A percentile compares a stretch with the other conserved stretches of the same genome.
phyloP scores from a whole-genome alignment of 148 eudicot genomes.

The Cornus florida region DNA sequence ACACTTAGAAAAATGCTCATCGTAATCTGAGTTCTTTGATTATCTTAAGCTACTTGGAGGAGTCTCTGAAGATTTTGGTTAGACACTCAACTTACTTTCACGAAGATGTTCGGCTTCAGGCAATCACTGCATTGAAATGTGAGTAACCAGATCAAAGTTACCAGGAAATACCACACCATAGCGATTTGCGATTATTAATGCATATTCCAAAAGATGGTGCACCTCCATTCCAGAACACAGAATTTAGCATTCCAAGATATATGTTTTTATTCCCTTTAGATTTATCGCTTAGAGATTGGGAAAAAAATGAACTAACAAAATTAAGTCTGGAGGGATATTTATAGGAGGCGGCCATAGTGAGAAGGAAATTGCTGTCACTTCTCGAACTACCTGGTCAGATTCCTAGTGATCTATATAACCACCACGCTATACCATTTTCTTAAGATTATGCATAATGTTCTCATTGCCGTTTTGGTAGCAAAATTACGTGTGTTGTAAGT shows the following conservation, averaged over 20 bases:
- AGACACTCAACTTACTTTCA: conserved; percentile 88
- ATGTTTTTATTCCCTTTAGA: neutral
- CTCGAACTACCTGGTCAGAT: neutral
- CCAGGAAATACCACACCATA: neutral
- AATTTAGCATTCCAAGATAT: neutral
- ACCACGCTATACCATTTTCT: neutral
- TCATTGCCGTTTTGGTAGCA: neutral
- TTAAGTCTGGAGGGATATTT: neutral
- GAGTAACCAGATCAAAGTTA: conserved; percentile 37
- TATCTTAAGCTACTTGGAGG: conserved; percentile 77
- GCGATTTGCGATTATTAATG: neutral
- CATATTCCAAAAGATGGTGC: neutral
- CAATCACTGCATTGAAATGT: conserved; percentile 81
- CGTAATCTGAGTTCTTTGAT: conserved; percentile 33
- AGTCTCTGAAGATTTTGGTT: conserved; percentile 72
- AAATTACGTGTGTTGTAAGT: too few species aligned
- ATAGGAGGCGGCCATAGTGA: neutral
- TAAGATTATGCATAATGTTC: neutral
- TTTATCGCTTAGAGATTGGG: neutral
- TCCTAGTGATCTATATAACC: neutral
- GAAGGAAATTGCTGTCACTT: neutral
- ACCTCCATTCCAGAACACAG: neutral
- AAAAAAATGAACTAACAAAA: too few species aligned
- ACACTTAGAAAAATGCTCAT: neutral
- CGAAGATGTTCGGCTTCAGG: conserved; percentile 98